Percentiles rank a stretch among this genome's conserved stretches.
phyloP scores from a whole-genome alignment of 306 rosid genomes.

The Echinosophora koreensis region DNA sequence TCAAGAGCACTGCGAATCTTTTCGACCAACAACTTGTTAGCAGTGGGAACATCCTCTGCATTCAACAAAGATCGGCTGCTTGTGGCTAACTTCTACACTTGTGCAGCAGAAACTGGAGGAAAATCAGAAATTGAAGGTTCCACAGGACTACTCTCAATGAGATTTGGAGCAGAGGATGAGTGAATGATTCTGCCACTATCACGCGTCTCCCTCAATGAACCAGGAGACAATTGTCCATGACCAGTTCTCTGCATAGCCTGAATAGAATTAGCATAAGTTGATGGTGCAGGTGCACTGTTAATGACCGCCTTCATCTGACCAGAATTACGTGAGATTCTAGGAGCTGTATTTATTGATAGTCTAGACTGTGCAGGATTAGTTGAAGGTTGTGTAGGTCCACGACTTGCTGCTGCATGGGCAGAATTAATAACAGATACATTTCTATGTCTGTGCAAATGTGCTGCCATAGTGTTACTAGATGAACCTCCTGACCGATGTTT shows the following conservation, averaged over 20 bases:
- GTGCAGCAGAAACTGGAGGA: constrained; percentile 84
- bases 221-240: constrained; percentile 55
- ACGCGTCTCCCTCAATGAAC: constrained; percentile 58
- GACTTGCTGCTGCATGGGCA: constrained; percentile 72
- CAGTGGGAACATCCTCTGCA: constrained; percentile 75
- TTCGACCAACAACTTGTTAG: constrained; percentile 89
- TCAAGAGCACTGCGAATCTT: constrained; percentile 84
- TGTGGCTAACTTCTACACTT: constrained; percentile 56
- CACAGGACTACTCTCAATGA: constrained; percentile 56
- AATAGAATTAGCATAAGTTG: constrained; percentile 62
- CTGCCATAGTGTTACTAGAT: constrained; percentile 81
- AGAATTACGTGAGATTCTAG: constrained; percentile 48
- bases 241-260: constrained; percentile 55
- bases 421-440: constrained; percentile 63
- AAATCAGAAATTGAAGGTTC: constrained; percentile 72
- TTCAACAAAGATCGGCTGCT: constrained; percentile 59
- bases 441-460: constrained; percentile 72
- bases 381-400: constrained; percentile 54
- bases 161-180: constrained; percentile 87
- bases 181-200: constrained; percentile 66
- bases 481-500: constrained; percentile 63
- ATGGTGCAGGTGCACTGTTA: constrained; percentile 44
- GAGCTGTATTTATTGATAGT: constrained; percentile 52
- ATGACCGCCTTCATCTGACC: constrained; percentile 39
- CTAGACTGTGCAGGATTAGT: constrained; percentile 58